Conservation (phyloP, 2,329 filamentous ascomycete species). For the Colletotrichum melonis region DNA sequence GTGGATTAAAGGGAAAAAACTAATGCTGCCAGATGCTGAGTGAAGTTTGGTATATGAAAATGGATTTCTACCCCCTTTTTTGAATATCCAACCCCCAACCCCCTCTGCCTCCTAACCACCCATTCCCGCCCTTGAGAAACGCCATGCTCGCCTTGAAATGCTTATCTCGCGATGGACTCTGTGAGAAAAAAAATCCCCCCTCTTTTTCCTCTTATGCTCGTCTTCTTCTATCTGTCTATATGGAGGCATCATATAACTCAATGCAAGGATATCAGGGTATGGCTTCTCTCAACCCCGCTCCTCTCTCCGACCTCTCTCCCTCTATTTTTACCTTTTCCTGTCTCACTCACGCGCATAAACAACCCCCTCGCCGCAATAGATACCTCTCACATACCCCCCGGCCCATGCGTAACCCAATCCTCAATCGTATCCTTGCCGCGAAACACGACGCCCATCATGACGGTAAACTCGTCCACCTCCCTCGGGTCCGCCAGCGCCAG, state of each 20-base stretch:
- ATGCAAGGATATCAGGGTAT: too few relatives aligned
- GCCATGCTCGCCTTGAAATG: background rate
- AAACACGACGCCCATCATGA: conserved; percentile 33
- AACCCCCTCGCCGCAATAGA: background rate
- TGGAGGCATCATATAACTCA: background rate
- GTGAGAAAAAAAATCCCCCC: background rate
- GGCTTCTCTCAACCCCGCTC: too few relatives aligned
- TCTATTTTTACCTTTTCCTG: too few relatives aligned
- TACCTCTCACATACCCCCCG: conserved; percentile 12
- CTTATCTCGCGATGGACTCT: background rate
- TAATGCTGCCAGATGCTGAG: background rate
- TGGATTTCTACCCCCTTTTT: background rate
- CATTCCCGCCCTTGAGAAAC: background rate
- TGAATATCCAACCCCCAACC: background rate
- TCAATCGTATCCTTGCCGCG: conserved; percentile 34
- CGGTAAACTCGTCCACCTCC: conserved; percentile 35
- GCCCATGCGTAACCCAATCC: conserved; percentile 35
- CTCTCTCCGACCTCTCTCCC: too few relatives aligned
- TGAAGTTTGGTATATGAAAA: background rate
- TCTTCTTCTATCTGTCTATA: background rate
- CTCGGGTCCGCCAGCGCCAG: conserved; percentile 33
- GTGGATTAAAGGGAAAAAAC: too few relatives aligned
- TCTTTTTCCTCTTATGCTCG: background rate
- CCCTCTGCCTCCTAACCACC: too few relatives aligned
- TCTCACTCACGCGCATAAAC: too few relatives aligned